Percentiles rank a stretch among this genome's conserved stretches.
These are phyloP conservation scores for Excoecaria cochinchinensis DNA, from an alignment of 345 rosid genomes.

Conservation along the genomic window DNA sequence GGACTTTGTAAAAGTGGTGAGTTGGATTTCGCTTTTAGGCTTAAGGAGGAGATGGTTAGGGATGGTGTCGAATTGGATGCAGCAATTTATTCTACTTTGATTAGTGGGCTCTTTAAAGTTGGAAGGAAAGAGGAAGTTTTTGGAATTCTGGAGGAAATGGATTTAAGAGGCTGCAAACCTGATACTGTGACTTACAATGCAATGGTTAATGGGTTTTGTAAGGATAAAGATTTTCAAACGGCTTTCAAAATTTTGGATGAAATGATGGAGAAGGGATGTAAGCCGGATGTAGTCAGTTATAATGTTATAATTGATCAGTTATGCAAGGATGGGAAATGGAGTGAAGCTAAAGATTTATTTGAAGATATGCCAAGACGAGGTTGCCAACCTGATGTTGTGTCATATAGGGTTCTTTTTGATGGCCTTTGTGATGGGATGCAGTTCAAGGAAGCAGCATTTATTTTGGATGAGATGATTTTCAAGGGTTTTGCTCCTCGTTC, in stretches of 20 bases:
- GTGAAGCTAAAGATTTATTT: slow-evolving; percentile 63
- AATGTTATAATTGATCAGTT: slow-evolving; percentile 56
- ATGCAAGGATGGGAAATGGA: slow-evolving; percentile 54
- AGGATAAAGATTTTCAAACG: slow-evolving; percentile 49
- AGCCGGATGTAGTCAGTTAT: slow-evolving; percentile 64
- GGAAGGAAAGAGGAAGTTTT: slow-evolving; percentile 57
- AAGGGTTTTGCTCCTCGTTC: slow-evolving; percentile 63
- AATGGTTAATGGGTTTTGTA: slow-evolving; percentile 54
- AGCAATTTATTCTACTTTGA: slow-evolving; percentile 53
- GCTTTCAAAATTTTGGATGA: slow-evolving; percentile 55
- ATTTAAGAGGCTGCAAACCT: slow-evolving; percentile 45
- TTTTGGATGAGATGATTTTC: slow-evolving; percentile 83
- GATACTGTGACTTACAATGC: slow-evolving; percentile 66
- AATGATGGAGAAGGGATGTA: slow-evolving; percentile 53
- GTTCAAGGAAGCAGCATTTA: slow-evolving; percentile 50
- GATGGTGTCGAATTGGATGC: slow-evolving; percentile 47
- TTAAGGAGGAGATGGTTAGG: slow-evolving; percentile 63
- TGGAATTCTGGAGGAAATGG: slow-evolving; percentile 57
- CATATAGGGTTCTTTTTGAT: slow-evolving; percentile 72
- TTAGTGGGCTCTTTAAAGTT: slow-evolving; percentile 44
- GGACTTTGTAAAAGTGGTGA: slow-evolving; percentile 48
- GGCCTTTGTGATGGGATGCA: slow-evolving; percentile 51
- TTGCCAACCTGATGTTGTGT: slow-evolving; percentile 61
- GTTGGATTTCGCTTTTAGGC: slow-evolving; percentile 48
- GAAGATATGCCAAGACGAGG: slow-evolving; percentile 85